Conservation (phyloP, 2,329 filamentous ascomycete species). For the Bipolaris victoriae region DNA sequence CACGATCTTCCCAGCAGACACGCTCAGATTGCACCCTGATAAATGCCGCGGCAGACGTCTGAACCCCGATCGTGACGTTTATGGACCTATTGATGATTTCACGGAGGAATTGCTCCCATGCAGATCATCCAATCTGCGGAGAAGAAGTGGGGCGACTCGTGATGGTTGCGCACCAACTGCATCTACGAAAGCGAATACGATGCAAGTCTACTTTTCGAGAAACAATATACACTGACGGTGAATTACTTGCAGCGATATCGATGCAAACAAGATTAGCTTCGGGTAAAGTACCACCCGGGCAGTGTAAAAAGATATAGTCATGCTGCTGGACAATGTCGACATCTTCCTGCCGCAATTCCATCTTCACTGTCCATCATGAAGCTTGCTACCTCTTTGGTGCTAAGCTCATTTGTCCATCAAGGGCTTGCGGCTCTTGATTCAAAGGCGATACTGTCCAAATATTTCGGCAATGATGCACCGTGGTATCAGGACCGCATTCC, state of each 20-base stretch:
- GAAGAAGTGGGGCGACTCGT: conserved; percentile 1
- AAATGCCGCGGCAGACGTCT: conserved; percentile 2
- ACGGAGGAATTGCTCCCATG: conserved; percentile 11
- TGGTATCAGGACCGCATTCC: conserved; percentile 51
- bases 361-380: neutral
- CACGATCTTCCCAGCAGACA: neutral
- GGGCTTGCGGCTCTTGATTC: conserved; percentile 29
- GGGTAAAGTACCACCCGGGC: neutral
- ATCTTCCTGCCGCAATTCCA: neutral
- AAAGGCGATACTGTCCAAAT: conserved; percentile 35
- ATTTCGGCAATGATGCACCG: conserved; percentile 51
- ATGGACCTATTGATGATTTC: neutral
- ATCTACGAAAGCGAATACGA: conserved; percentile 1
- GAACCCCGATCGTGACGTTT: neutral
- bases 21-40: neutral
- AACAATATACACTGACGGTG: neutral
- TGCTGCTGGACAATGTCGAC: neutral
- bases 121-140: conserved; percentile 3
- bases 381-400: neutral
- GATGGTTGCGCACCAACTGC: neutral
- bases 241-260: neutral
- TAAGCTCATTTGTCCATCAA: neutral
- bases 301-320: neutral
- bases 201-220: neutral
- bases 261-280: neutral